phyloP scores from a whole-genome alignment of 2,329 filamentous ascomycete species.

The Botrytis sinoallii region DNA sequence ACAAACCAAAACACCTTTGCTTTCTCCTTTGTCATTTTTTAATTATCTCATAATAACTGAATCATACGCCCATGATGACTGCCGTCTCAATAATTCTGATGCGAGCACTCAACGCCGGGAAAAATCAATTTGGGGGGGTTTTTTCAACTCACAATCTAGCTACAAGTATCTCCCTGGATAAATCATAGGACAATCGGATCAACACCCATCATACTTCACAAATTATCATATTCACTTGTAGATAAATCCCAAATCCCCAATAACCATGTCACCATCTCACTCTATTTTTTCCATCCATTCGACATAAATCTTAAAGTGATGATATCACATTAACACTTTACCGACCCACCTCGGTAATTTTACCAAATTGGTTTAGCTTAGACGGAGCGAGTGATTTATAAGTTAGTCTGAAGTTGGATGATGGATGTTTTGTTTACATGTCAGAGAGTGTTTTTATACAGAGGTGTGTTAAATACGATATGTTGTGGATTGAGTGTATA shows the following conservation, averaged over 20 bases:
- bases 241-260: neutral
- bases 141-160: neutral
- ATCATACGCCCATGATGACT: fast-evolving
- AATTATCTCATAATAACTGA: neutral
- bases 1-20: fast-evolving
- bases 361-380: neutral
- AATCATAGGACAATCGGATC: fast-evolving
- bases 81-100: neutral
- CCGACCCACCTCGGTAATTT: neutral
- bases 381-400: neutral
- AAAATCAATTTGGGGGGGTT: fast-evolving
- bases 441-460: neutral
- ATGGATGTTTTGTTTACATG: fast-evolving
- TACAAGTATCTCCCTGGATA: neutral
- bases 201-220: fast-evolving
- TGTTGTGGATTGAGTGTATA: neutral
- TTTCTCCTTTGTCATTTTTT: neutral
- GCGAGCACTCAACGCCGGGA: fast-evolving
- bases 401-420: neutral
- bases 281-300: no score
- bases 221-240: neutral
- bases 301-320: neutral
- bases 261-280: neutral
- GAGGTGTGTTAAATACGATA: neutral
- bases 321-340: neutral